Conservation (phyloP, 2,329 filamentous ascomycete genomes). For the Apiospora marii region DNA sequence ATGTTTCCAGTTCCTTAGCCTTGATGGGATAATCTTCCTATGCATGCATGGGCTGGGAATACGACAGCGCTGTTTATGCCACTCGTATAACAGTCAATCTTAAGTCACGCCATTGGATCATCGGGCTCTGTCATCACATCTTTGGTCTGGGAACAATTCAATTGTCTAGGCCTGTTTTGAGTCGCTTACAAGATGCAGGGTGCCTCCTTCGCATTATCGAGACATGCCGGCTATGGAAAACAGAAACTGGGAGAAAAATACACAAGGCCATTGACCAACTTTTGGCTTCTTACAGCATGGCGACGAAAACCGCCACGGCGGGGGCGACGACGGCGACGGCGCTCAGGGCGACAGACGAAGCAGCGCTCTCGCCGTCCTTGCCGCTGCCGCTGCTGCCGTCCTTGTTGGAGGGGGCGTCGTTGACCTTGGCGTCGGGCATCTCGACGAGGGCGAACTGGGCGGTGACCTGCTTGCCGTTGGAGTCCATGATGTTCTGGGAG, state of each 20-base stretch:
- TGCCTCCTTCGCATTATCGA: not conserved
- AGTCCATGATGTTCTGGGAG: constrained; percentile 48
- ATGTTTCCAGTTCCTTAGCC: too few relatives aligned
- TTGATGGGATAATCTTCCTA: too few relatives aligned
- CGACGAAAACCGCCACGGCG: not conserved
- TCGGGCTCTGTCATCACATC: not conserved
- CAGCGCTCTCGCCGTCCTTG: constrained; percentile 10
- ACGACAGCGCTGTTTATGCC: too few relatives aligned
- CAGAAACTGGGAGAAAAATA: not conserved
- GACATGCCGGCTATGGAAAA: not conserved
- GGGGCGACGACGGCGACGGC: not conserved
- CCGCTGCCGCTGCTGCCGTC: not conserved
- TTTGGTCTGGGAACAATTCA: not conserved
- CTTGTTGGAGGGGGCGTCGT: constrained; percentile 21
- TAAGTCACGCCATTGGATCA: too few relatives aligned
- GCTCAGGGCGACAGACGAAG: not conserved
- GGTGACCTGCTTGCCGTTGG: constrained; percentile 48
- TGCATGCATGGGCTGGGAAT: too few relatives aligned
- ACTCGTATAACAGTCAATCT: too few relatives aligned
- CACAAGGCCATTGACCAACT: not conserved
- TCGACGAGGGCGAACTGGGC: constrained; percentile 43
- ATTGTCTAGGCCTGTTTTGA: constrained; percentile 4
- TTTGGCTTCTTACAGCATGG: not conserved
- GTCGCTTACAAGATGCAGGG: not conserved
- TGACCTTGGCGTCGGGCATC: constrained; percentile 21